Evolutionary conservation across 805 yeast genomes (phyloP).

Genomic region (Lipomyces spencermartinsiae): DNA sequence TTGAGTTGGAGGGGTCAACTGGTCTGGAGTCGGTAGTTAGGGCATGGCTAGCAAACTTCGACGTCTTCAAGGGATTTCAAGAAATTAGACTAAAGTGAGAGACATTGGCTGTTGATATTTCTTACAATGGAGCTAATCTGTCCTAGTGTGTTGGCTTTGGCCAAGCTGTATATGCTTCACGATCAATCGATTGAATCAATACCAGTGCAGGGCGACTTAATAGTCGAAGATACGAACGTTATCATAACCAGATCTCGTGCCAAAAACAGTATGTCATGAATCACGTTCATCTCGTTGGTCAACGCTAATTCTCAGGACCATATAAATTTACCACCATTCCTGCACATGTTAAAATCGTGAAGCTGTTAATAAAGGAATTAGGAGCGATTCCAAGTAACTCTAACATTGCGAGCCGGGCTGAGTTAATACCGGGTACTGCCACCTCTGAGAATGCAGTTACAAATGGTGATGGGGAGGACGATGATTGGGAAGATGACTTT

Average conservation of each 20-base stretch:
- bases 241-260: constrained; percentile 89
- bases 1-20: constrained; percentile 37
- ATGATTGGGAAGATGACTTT: constrained; percentile 49
- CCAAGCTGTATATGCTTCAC: constrained; percentile 64
- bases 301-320: constrained; percentile 52
- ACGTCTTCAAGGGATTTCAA: constrained; percentile 77
- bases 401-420: constrained; percentile 47
- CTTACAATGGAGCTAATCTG: constrained; percentile 44
- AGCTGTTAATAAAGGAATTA: constrained; percentile 72
- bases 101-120: not conserved
- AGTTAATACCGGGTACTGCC: constrained; percentile 37
- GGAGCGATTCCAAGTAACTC: constrained; percentile 65
- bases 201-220: constrained; percentile 75
- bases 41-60: constrained; percentile 85
- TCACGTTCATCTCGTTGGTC: not conserved
- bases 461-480: constrained; percentile 48
- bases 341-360: constrained; percentile 73
- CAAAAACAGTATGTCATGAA: constrained; percentile 45
- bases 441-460: constrained; percentile 23
- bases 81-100: constrained; percentile 60
- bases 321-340: constrained; percentile 68
- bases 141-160: constrained; percentile 64
- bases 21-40: constrained; percentile 67
- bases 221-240: constrained; percentile 64
- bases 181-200: constrained; percentile 60